Conservation (phyloP, 495 filamentous ascomycete genomes). For the Penicillium alfredii region DNA sequence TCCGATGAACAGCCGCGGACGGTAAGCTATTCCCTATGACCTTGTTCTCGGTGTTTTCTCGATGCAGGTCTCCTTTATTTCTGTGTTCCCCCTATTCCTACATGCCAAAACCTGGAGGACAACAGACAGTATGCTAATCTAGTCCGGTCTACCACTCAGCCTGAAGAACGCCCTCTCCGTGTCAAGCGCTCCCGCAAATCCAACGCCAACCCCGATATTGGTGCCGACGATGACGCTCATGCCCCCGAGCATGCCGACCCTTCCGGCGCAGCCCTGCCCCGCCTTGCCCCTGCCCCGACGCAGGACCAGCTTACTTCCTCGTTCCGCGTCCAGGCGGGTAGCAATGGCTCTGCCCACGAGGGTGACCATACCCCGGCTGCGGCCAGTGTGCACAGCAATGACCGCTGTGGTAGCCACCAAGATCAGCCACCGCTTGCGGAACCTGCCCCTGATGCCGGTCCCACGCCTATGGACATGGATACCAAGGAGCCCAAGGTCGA, state of each 20-base stretch:
- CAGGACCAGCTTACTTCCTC: conserved; percentile 39
- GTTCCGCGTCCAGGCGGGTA: conserved; percentile 34
- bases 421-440: conserved; percentile 14
- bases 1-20: conserved; percentile 45
- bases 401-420: conserved; percentile 17
- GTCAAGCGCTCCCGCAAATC: conserved; percentile 69
- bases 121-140: no score
- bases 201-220: conserved; percentile 24
- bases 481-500: conserved; percentile 31
- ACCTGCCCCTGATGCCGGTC: conserved; percentile 19
- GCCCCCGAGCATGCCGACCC: conserved; percentile 17
- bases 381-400: conserved; percentile 19
- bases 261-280: conserved; percentile 23
- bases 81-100: no score
- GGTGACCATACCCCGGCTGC: conserved; percentile 24
- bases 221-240: conserved; percentile 15
- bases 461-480: conserved; percentile 42
- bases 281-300: conserved; percentile 35
- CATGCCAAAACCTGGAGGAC: no score
- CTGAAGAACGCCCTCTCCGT: conserved; percentile 84
- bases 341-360: conserved; percentile 24
- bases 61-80: no score
- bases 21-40: conserved; percentile 20
- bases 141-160: conserved; percentile 42
- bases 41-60: conserved; percentile 1